Base-by-base conservation (phyloP, 495 filamentous ascomycete species). In the Glonium stellatum region DNA sequence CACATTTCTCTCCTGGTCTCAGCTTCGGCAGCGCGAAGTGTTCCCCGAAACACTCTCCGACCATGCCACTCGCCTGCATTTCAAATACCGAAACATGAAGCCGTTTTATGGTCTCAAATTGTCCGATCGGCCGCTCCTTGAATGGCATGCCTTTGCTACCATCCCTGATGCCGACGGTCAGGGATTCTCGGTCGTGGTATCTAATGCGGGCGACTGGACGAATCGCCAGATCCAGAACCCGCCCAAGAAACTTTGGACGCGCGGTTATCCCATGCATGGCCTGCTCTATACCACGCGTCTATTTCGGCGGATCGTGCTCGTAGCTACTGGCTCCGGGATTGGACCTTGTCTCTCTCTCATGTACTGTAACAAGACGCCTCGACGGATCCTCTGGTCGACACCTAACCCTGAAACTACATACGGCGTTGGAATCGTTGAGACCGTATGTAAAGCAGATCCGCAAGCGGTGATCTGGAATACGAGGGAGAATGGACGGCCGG, bases 371-470 rank as follows among this genome's bases (percentile, higher is more conserved):
- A 59, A 55, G 36, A 66, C 47, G 3, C 75, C 74, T 0, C 73
- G 80, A 60, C 80, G 83, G 0, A 75, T 86, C 1, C 70, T 86
- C 37, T 86, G 83, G 83, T 79, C 78, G 47, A 80, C 82, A 12
- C 75, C 77, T 4, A 73, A 75, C 13, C 83, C 83, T 1, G 63
- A 74, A 39, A 67, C 71, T 59, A 84, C 82, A 1, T 86, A 81
- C 60, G 80, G 81, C 15, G 68, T 76, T 34, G 72, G 69, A 9
- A 76, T 84, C 57, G 56, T 83, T 21, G 69, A 79, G n/a, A 62
- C 76, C 4, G 82, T 85, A 11, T 62, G 68, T 10, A 61, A 64
- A 11, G 77, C 80, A 63, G 83, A 86, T 69, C 65, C 73, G 0
- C 71, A 79, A 23, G 80, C 82, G 1, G 65, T 83, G 52, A 77